Conservation (phyloP, 306 rosid species). For the Malus sylvestris region DNA sequence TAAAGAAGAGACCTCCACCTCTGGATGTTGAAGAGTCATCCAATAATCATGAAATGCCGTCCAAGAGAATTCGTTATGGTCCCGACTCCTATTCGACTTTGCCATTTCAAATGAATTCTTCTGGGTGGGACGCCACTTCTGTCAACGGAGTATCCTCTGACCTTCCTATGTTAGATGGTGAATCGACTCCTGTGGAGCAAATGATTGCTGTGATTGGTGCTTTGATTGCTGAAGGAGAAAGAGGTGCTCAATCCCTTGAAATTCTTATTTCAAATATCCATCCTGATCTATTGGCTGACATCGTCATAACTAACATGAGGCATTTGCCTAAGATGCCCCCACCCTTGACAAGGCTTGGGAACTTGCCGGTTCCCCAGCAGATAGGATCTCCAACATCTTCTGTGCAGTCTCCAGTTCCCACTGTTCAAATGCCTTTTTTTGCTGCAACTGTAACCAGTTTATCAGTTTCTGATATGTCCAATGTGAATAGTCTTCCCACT, state of each 20-base stretch:
- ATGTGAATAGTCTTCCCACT: slow-evolving; percentile 40
- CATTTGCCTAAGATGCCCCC: slow-evolving; percentile 81
- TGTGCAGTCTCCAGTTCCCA: slow-evolving; percentile 50
- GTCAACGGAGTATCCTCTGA: slow-evolving; percentile 51
- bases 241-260: slow-evolving; percentile 93
- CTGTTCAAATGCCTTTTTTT: slow-evolving; percentile 43
- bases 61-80: slow-evolving; percentile 61
- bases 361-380: slow-evolving; percentile 43
- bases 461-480: slow-evolving; percentile 43
- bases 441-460: slow-evolving; percentile 36
- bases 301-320: slow-evolving; percentile 90
- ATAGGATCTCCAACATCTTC: slow-evolving; percentile 47
- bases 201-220: slow-evolving; percentile 97
- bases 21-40: slow-evolving; percentile 57
- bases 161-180: slow-evolving; percentile 52
- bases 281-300: slow-evolving; percentile 96
- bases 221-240: slow-evolving; percentile 96
- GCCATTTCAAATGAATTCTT: slow-evolving; percentile 53
- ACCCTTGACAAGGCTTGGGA: slow-evolving; percentile 61
- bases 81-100: slow-evolving; percentile 35
- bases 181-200: slow-evolving; percentile 81
- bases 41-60: slow-evolving; percentile 56
- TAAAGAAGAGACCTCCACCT: slow-evolving; percentile 58
- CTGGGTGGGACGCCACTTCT: slow-evolving; percentile 42
- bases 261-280: slow-evolving; percentile 84